A percentile compares a stretch with the other conserved stretches of the same genome.
These are phyloP conservation scores for Gynandropsis gynandra DNA, from an alignment of 345 rosid genomes.

Conservation along the genomic window DNA sequence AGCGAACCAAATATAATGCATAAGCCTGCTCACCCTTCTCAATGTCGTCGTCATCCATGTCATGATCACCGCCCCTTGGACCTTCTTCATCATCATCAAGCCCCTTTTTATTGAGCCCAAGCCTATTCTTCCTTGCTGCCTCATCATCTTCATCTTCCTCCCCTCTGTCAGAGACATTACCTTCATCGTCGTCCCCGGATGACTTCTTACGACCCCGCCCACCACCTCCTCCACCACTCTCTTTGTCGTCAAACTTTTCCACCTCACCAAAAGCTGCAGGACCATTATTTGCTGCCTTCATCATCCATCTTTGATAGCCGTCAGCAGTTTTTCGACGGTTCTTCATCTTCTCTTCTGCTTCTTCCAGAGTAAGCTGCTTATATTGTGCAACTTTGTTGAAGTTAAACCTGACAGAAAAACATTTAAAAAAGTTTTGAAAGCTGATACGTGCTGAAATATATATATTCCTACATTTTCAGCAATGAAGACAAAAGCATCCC, in stretches of 20 bases:
- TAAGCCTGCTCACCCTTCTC: constrained; percentile 61
- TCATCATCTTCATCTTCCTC: constrained; percentile 97
- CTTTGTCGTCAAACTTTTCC: constrained; percentile 70
- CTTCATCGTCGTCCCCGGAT: constrained; percentile 73
- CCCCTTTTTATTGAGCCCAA: constrained; percentile 60
- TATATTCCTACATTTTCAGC: background rate
- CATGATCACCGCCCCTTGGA: constrained; percentile 84
- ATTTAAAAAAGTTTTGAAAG: background rate
- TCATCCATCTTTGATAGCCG: constrained; percentile 98
- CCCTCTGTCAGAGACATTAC: constrained; percentile 70
- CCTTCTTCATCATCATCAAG: constrained; percentile 94
- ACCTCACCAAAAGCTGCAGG: constrained; percentile 91
- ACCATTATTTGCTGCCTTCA: constrained; percentile 93
- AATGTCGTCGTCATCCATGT: constrained; percentile 87
- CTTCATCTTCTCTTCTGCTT: constrained; percentile 97
- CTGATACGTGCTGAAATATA: background rate
- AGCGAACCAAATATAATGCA: background rate
- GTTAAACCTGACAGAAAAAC: constrained; percentile 46
- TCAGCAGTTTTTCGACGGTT: constrained; percentile 93
- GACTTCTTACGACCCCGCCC: constrained; percentile 79
- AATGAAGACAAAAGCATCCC: background rate
- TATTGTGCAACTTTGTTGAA: constrained; percentile 94
- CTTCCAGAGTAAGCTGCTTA: constrained; percentile 95
- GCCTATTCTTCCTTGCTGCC: constrained; percentile 75
- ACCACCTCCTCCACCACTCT: constrained; percentile 35